Evolutionary conservation across 768 basidiomycete species (phyloP), one percentile per base, ranked within the genome.

Genomic region (Pulveroboletus sp.): DNA sequence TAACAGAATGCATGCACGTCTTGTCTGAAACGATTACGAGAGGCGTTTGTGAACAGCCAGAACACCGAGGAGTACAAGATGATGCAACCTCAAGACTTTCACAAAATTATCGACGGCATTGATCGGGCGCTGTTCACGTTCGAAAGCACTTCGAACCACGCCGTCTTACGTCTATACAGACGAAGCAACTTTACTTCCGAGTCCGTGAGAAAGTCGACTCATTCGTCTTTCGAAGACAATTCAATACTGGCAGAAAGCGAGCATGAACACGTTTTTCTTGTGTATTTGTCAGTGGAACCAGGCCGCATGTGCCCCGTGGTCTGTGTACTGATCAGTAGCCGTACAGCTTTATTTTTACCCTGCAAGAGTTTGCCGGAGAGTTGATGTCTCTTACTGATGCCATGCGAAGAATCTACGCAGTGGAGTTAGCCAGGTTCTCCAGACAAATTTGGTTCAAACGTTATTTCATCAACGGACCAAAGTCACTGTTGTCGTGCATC

Each of bases 331-430:
- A 66, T 37, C 4, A 3, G 40, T 27, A n/a, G 40, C 32, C 41
- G 26, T 42, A 24, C 55, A 96, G 93, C 73, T 97, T 95, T 69
- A 87, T 96, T 56, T 99, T 97, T 69, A 95, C 93, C 0, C 66
- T 97, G 39, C 93, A 99, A 69, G 96, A 98, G 63, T 97, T 97
- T 64, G 80, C 90, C 8, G 75, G 79, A 50, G 95, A 98, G 66
- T 68, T 95, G 44, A 74, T 86, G 30, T 82, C 81, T 17, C 80
- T 98, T 10, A 78, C 90, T 0, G 89, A 93, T 63, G 84, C 89
- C 8, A 89, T 97, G 76, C 76, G 82, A 44, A 76, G 84, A 49
- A 84, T 97, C 40, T 85, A 88, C 47, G 76, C 71, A 47, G 78
- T 82, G 35, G 86, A 91, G 62, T 75, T 80, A 47, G 73, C 75